Conservation (phyloP, 805 yeast species). For the Blastobotrys chiropterorum region DNA sequence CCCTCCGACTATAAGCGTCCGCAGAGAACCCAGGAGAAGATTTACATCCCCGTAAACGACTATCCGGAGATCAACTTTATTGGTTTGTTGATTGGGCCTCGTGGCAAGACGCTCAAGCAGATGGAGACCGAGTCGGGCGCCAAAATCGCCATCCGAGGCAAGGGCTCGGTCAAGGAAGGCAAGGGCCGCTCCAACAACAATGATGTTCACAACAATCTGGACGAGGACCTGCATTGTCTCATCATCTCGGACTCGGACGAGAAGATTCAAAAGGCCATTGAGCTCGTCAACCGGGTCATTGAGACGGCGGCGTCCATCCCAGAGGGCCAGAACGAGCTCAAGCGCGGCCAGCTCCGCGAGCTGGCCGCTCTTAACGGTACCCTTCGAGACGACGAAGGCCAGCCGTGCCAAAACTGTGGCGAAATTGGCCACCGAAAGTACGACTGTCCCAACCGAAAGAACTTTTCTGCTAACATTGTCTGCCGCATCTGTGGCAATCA, state of each 20-base stretch:
- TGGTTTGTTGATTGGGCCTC: slow-evolving; percentile 87
- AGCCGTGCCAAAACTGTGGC: slow-evolving; percentile 61
- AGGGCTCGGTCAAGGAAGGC: slow-evolving; percentile 94
- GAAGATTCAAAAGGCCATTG: slow-evolving; percentile 67
- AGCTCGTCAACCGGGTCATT: slow-evolving; percentile 66
- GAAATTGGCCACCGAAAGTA: slow-evolving; percentile 56
- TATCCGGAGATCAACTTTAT: slow-evolving; percentile 91
- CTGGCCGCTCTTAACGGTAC: slow-evolving; percentile 95
- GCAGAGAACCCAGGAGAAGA: slow-evolving; percentile 69
- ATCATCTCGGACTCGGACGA: slow-evolving; percentile 78
- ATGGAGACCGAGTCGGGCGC: slow-evolving; percentile 86
- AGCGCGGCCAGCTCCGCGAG: slow-evolving; percentile 84
- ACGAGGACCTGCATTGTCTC: slow-evolving; percentile 85
- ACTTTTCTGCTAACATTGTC: slow-evolving; percentile 48
- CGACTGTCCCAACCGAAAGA: slow-evolving; percentile 53
- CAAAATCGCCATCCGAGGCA: slow-evolving; percentile 83
- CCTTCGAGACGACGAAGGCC: slow-evolving; percentile 66
- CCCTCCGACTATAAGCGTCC: slow-evolving; percentile 73
- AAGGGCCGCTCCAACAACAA: slow-evolving; percentile 47
- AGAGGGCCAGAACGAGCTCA: slow-evolving; percentile 86
- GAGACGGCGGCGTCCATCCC: slow-evolving; percentile 84
- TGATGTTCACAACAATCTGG: slow-evolving; percentile 44
- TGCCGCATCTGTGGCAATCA: slow-evolving; percentile 74
- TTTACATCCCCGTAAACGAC: slow-evolving; percentile 76
- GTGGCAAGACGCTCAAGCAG: slow-evolving; percentile 82